phyloP scores from a whole-genome alignment of 176 grass and related monocot genomes.

The Microstegium vimineum region DNA sequence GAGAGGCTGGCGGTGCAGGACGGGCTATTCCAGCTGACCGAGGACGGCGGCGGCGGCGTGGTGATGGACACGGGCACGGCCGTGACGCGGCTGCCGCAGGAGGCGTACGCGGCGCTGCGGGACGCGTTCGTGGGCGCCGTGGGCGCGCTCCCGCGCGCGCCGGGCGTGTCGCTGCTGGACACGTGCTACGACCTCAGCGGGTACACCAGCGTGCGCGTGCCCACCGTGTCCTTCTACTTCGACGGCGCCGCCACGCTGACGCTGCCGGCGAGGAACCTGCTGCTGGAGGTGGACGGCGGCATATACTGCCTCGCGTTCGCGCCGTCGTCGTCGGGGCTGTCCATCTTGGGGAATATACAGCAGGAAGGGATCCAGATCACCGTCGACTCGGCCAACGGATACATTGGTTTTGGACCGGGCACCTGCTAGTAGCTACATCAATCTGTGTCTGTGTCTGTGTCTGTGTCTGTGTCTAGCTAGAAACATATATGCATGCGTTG shows the following conservation, averaged over 20 bases:
- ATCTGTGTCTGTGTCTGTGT: too few species aligned
- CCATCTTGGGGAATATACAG: slow-evolving; percentile 88
- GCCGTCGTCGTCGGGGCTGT: slow-evolving; percentile 49
- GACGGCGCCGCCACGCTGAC: slow-evolving; percentile 55
- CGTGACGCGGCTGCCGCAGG: slow-evolving; percentile 49
- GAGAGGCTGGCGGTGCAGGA: slow-evolving; percentile 41
- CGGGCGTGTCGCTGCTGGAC: slow-evolving; percentile 69
- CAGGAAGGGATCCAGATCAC: slow-evolving; percentile 91
- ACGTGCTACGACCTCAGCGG: slow-evolving; percentile 84
- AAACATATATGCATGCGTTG: too few species aligned
- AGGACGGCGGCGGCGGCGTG: slow-evolving; percentile 66
- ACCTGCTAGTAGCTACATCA: slow-evolving; percentile 44
- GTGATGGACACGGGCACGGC: slow-evolving; percentile 98
- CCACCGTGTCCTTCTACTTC: slow-evolving; percentile 88
- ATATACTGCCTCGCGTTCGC: slow-evolving; percentile 87
- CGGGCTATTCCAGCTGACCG: slow-evolving; percentile 64
- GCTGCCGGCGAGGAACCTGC: slow-evolving; percentile 79
- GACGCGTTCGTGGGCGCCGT: slow-evolving; percentile 49
- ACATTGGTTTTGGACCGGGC: slow-evolving; percentile 76
- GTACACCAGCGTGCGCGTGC: slow-evolving; percentile 82
- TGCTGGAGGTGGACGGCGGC: slow-evolving; percentile 66
- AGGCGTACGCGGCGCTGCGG: slow-evolving; percentile 62
- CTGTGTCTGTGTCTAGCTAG: too few species aligned
- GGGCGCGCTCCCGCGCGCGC: slow-evolving; percentile 40
- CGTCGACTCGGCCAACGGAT: slow-evolving; percentile 66